Base-by-base conservation (phyloP, 148 eudicot species). In the Vaccinium myrtillus region DNA sequence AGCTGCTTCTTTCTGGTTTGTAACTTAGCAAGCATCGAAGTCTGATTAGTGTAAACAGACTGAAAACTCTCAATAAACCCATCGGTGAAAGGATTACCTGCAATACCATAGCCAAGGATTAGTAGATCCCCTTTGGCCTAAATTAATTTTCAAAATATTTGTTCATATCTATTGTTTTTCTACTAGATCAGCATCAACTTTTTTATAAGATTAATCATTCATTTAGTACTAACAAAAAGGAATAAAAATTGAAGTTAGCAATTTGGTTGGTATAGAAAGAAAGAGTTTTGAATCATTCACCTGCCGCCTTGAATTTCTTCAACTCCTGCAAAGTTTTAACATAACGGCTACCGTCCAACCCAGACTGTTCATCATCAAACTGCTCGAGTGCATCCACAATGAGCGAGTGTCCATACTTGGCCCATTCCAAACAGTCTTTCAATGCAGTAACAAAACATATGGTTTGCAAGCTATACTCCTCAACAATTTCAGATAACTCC, bases 401-500 rank as follows among this genome's bases (percentile, higher is more conserved):
- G 5, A 95, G 91, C 87, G 94, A 79, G 46, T 97, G 98, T 23
- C 92, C 86, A 65, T 95, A 98, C 2, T 91, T 86, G 7, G 94
- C 98, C 32, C 93, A 85, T 79, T 93, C 93, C 8, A 97, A 90
- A 79, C 98, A 93, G 77, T 93, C 94, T 80, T 97, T 98, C 81
- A 95, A 88, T 7, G 97, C 96, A 54, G 95, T 91, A 86, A 95
- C 92, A 89, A 97, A 95, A 87, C 95, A 98, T 1, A 97, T 92
- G 39, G 98, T 95, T 75, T 92, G 93, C 18, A 97, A 88, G 77
- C 98, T 95, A 63, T 94, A 95, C 86, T 97, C 98, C 79, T 97
- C 98, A 1, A 95, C 99, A 21, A 97, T 92, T 85, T 97, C 98
- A 82, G 95, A 97, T 77, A 97, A 82, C 82, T 97, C 98, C 27